Conservation (phyloP, 306 rosid genomes). For the Mimosa bimucronata region DNA sequence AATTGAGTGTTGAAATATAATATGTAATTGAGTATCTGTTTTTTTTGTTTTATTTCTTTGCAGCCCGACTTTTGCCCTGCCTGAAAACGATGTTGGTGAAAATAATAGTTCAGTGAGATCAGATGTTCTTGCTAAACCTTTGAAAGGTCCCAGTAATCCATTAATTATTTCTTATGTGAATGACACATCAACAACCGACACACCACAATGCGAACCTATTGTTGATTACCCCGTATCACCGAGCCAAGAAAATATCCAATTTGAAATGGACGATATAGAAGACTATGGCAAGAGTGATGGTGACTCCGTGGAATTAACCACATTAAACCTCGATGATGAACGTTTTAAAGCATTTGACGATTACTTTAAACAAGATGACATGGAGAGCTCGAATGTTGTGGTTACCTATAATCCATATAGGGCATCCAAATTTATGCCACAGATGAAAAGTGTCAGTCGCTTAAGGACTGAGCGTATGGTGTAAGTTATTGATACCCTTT, state of each 20-base stretch:
- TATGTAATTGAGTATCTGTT: not conserved
- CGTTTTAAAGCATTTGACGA: not conserved
- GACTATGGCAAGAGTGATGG: slow-evolving; percentile 33
- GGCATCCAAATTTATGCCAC: slow-evolving; percentile 33
- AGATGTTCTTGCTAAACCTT: not conserved
- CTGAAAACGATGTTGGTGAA: slow-evolving; percentile 30
- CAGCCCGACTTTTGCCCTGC: slow-evolving; percentile 52
- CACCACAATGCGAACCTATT: slow-evolving; percentile 48
- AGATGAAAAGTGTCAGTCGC: slow-evolving; percentile 56
- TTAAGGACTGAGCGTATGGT: slow-evolving; percentile 62
- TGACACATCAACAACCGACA: not conserved
- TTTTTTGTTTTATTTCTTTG: not conserved
- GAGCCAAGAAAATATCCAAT: not conserved
- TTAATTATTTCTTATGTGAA: not conserved
- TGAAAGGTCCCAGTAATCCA: not conserved
- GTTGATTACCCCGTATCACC: slow-evolving; percentile 62
- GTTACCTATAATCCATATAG: slow-evolving; percentile 36
- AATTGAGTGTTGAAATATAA: not conserved
- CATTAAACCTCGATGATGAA: slow-evolving; percentile 29
- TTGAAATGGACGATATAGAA: slow-evolving; percentile 37
- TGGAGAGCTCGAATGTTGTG: slow-evolving; percentile 40
- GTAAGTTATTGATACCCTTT: slow-evolving; percentile 54
- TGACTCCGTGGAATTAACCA: slow-evolving; percentile 30
- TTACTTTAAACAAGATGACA: not conserved
- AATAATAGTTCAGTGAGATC: not conserved